A percentile compares a stretch with the other conserved stretches of the same genome.
phyloP scores from a whole-genome alignment of 148 eudicot species.

The Spergularia marina region DNA sequence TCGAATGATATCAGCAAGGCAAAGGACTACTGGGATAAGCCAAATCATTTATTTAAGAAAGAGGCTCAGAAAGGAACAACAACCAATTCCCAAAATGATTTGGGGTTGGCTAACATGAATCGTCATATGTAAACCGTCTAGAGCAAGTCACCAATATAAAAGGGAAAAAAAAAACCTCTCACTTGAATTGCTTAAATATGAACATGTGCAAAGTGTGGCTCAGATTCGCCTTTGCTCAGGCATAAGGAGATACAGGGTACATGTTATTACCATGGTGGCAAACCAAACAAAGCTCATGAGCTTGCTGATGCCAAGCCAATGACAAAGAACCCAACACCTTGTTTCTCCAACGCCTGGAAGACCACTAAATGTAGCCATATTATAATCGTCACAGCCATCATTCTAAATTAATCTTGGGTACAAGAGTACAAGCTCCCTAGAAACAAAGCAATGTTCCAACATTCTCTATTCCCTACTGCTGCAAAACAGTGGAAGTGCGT shows the following conservation, averaged over 20 bases:
- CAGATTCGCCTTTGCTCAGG: conserved; percentile 25
- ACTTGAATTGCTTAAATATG: not conserved
- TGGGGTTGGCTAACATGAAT: no score
- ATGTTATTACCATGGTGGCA: conserved; percentile 17
- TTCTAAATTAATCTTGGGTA: no score
- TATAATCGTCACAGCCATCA: conserved; percentile 24
- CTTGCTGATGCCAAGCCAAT: conserved; percentile 29
- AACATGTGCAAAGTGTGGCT: conserved; percentile 2
- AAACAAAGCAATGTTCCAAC: no score
- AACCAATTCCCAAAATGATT: no score
- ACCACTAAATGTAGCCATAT: not conserved
- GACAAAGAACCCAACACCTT: not conserved
- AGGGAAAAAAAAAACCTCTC: not conserved
- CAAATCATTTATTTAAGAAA: not conserved
- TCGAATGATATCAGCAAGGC: no score
- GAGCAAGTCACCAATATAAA: not conserved
- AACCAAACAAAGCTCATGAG: conserved; percentile 10
- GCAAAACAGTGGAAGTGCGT: no score
- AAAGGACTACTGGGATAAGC: no score
- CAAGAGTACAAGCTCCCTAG: no score
- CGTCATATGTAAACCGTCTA: no score
- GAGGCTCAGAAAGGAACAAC: conserved; percentile 6
- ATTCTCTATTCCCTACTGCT: no score
- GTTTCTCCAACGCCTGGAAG: conserved; percentile 16
- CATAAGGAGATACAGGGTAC: not conserved